Evolutionary conservation across 768 basidiomycete species (phyloP), one percentile per base, ranked within the genome.

Genomic region (Tulasnella sp.): DNA sequence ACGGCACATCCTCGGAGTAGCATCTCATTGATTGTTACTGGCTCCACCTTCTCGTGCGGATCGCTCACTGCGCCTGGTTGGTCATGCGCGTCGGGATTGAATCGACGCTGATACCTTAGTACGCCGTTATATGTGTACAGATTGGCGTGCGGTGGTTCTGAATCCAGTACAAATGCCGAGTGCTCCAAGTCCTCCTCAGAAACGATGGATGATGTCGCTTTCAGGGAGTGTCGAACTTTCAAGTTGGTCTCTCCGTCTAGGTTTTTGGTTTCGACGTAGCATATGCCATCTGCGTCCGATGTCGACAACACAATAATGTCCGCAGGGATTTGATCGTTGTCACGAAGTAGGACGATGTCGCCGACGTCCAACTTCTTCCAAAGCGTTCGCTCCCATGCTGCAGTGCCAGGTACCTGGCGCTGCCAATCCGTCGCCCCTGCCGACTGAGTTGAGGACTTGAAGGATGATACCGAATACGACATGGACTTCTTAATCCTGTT

Each of bases 361-460:
- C 95, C 95, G 10, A 97, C 93, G 68, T 96, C 93, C 45, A 98
- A 77, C 76, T 98, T 97, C 77, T 98, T 97, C 95, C 95, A 98
- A 1, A 98, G 74, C 13, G 95, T 98, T 58, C 95, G 77, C 68
- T 97, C 93, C 95, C 95, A 98, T 26, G 78, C 77, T 1, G 90
- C 84, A 3, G 83, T 80, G 0, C 91, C 91, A 2, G 75, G 75
- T 2, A 79, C 73, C 38, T 80, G 81, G 50, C 81, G 81, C 49
- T 73, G 76, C 80, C 84, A 92, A 68, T 95, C 86, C n/a, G 96
- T 74, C 29, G 92, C 90, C 11, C 90, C 88, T 5, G 78, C 64
- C 23, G 77, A 80, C 11, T 79, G 73, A 3, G 77, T 78, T 15
- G 81, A 43, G 24, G 58, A 81, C 56, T 47, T 64, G 48, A 64